A percentile compares a stretch with the other conserved stretches of the same genome.
Conservation (phyloP, 371 early-diverging fungal species). For the Mucor plumbeus region DNA sequence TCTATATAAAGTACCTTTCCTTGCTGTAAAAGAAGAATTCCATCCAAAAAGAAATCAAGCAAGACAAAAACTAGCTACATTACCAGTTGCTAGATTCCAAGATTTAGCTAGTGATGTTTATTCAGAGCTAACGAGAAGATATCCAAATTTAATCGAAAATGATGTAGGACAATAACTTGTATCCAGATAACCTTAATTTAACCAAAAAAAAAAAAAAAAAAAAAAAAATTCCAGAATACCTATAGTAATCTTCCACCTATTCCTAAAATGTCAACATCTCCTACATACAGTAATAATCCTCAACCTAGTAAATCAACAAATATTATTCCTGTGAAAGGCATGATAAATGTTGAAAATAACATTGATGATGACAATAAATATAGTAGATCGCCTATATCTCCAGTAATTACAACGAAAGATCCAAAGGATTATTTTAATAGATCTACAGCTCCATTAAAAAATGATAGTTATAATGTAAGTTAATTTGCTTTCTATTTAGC, state of each 20-base stretch:
- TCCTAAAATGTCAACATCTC: constrained; percentile 28
- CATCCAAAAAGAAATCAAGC: constrained; percentile 96
- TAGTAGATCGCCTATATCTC: constrained; percentile 13
- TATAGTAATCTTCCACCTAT: constrained; percentile 43
- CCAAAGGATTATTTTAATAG: constrained; percentile 24
- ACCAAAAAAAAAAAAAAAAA: constrained; percentile 1
- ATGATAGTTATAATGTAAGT: constrained; percentile 6
- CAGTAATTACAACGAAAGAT: background rate
- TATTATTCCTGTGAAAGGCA: constrained; percentile 54
- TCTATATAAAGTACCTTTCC: constrained; percentile 75
- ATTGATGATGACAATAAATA: constrained; percentile 29
- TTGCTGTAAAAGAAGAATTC: constrained; percentile 81
- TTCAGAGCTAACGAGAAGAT: constrained; percentile 77
- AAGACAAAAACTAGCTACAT: constrained; percentile 93
- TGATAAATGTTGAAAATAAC: constrained; percentile 42
- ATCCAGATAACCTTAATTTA: constrained; percentile 5
- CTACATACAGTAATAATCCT: constrained; percentile 6
- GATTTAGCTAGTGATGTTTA: constrained; percentile 91
- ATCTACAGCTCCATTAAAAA: constrained; percentile 9
- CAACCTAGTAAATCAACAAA: constrained; percentile 52
- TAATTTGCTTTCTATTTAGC: background rate
- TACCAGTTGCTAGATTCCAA: constrained; percentile 82
- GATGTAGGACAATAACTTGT: constrained; percentile 23
- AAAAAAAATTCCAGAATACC: constrained; percentile 23
- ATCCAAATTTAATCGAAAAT: constrained; percentile 47